phyloP scores from a whole-genome alignment of 768 basidiomycete genomes.

The Dentipellis sp. region DNA sequence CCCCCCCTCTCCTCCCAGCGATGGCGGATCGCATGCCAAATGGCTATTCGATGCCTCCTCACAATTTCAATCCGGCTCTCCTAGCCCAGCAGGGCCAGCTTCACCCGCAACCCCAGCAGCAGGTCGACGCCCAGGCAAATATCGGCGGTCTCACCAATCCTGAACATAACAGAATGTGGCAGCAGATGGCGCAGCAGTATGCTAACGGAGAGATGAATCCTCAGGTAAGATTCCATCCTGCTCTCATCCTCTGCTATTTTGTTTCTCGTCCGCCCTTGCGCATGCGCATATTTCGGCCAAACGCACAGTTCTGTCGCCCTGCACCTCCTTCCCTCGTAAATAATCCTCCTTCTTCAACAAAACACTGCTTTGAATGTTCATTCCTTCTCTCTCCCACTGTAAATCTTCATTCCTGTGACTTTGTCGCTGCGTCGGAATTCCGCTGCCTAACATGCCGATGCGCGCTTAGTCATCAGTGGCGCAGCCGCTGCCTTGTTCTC shows the following conservation, averaged over 20 bases:
- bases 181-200: conserved; percentile 7
- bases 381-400: too few species aligned
- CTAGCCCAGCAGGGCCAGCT: conserved; percentile 10
- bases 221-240: background rate
- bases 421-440: background rate
- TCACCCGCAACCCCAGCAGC: conserved; percentile 7
- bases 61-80: conserved; percentile 8
- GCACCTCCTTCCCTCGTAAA: too few species aligned
- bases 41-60: conserved; percentile 8
- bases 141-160: conserved; percentile 10
- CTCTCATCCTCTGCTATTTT: background rate
- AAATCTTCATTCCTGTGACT: too few species aligned
- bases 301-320: too few species aligned
- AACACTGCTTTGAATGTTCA: too few species aligned
- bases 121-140: conserved; percentile 6
- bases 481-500: background rate
- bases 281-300: background rate
- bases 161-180: conserved; percentile 7
- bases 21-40: conserved; percentile 15
- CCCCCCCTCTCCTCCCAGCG: conserved; percentile 12
- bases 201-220: background rate
- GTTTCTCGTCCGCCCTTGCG: background rate
- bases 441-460: background rate
- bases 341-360: too few species aligned
- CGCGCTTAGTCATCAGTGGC: conserved; percentile 3